phyloP scores from a whole-genome alignment of 2,329 filamentous ascomycete genomes.

The Aspergillus sclerotialis region DNA sequence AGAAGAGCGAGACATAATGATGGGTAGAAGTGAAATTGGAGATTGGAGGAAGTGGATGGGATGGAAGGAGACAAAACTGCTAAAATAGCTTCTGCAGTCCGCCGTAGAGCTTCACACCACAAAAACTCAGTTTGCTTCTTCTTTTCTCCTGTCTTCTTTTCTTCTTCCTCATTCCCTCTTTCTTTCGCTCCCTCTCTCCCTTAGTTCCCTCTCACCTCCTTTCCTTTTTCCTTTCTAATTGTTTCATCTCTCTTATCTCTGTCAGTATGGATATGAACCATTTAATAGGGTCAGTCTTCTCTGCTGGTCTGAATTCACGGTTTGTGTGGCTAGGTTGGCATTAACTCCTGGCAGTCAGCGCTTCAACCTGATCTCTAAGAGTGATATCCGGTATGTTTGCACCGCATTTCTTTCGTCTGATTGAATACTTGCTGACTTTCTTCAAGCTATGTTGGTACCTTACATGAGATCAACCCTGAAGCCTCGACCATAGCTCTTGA shows the following conservation, averaged over 20 bases:
- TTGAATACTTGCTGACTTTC: slow-evolving; percentile 27
- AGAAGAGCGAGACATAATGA: slow-evolving; percentile 57
- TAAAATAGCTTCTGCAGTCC: slow-evolving; percentile 21
- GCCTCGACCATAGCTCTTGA: slow-evolving; percentile 94
- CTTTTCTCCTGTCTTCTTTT: slow-evolving; percentile 17
- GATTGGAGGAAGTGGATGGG: slow-evolving; percentile 3
- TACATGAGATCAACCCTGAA: slow-evolving; percentile 97
- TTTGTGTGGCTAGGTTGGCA: slow-evolving; percentile 28
- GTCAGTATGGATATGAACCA: slow-evolving; percentile 44
- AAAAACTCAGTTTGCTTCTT: slow-evolving; percentile 24
- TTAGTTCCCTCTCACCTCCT: slow-evolving; percentile 18
- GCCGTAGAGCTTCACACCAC: slow-evolving; percentile 27
- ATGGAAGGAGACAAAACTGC: slow-evolving; percentile 23
- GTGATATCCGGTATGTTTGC: slow-evolving; percentile 77
- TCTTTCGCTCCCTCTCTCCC: slow-evolving; percentile 13
- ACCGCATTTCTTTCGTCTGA: slow-evolving; percentile 9
- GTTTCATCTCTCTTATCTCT: slow-evolving; percentile 24
- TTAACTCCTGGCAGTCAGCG: slow-evolving; percentile 59
- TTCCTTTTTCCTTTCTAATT: slow-evolving; percentile 10
- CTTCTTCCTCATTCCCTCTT: slow-evolving; percentile 11
- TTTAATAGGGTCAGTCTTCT: slow-evolving; percentile 39
- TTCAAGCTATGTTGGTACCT: slow-evolving; percentile 80
- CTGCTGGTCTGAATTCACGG: slow-evolving; percentile 21
- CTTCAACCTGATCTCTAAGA: slow-evolving; percentile 95
- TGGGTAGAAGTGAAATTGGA: background rate